A percentile compares a stretch with the other conserved stretches of the same genome.
Evolutionary conservation across 495 filamentous ascomycete species (phyloP).

Genomic region (Penicillium nucicola): DNA sequence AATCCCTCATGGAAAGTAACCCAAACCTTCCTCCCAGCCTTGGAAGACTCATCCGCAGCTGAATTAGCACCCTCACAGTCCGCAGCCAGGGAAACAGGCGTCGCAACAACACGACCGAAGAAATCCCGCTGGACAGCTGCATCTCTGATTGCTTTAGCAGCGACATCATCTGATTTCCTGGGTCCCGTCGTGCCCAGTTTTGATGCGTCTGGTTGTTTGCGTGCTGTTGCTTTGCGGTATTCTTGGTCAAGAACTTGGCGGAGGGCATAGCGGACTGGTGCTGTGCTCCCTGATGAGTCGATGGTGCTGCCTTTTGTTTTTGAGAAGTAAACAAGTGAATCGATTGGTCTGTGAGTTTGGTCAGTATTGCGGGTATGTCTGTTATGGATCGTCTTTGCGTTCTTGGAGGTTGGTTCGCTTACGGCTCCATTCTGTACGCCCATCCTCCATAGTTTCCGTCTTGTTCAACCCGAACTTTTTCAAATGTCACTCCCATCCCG

Average conservation of each 20-base stretch:
- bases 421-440: constrained; percentile 96
- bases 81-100: constrained; percentile 32
- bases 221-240: constrained; percentile 63
- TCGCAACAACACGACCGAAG: constrained; percentile 71
- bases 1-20: constrained; percentile 94
- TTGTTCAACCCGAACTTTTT: constrained; percentile 76
- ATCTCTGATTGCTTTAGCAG: constrained; percentile 19
- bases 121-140: constrained; percentile 75
- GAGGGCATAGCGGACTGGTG: constrained; percentile 80
- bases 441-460: constrained; percentile 57
- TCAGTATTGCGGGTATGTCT: constrained; percentile 27
- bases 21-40: constrained; percentile 69
- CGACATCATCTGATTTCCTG: constrained; percentile 23
- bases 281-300: constrained; percentile 39
- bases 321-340: constrained; percentile 55
- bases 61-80: constrained; percentile 11
- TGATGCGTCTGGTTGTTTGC: constrained; percentile 57
- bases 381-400: not conserved
- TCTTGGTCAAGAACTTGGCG: constrained; percentile 91
- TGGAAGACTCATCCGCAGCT: constrained; percentile 30
- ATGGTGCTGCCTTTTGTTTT: constrained; percentile 26
- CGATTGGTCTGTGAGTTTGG: constrained; percentile 55
- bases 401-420: constrained; percentile 33
- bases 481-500: constrained; percentile 75
- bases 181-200: constrained; percentile 19